phyloP scores from a whole-genome alignment of 2,329 filamentous ascomycete genomes.

The Hypocrella siamensis region DNA sequence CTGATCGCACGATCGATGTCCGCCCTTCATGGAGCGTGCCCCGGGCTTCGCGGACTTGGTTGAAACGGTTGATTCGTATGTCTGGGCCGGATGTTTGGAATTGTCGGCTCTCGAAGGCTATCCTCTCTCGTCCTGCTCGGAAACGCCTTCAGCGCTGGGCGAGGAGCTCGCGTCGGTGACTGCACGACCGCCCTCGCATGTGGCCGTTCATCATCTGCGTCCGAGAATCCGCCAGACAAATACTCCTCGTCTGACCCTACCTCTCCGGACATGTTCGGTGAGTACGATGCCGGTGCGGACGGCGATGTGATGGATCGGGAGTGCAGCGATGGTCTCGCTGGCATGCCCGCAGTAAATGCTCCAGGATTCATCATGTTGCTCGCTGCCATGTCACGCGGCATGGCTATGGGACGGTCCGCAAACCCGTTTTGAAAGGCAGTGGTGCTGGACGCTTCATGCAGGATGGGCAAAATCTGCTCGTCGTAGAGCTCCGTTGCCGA shows the following conservation, averaged over 20 bases:
- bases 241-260: slow-evolving; percentile 65
- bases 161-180: slow-evolving; percentile 38
- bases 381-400: slow-evolving; percentile 42
- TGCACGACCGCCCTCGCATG: slow-evolving; percentile 44
- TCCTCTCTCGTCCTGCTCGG: slow-evolving; percentile 18
- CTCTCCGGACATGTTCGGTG: slow-evolving; percentile 37
- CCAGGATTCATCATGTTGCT: slow-evolving; percentile 46
- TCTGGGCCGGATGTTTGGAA: slow-evolving; percentile 25
- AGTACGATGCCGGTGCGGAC: slow-evolving; percentile 38
- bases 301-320: slow-evolving; percentile 76
- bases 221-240: slow-evolving; percentile 60
- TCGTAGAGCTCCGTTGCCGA: slow-evolving; percentile 76
- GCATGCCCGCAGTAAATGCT: slow-evolving; percentile 32
- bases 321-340: slow-evolving; percentile 53
- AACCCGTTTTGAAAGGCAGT: slow-evolving; percentile 82
- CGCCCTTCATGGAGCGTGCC: slow-evolving; percentile 16
- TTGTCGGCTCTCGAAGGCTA: slow-evolving; percentile 16
- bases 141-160: slow-evolving; percentile 21
- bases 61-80: slow-evolving; percentile 18
- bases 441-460: slow-evolving; percentile 71
- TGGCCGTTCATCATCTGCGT: slow-evolving; percentile 48
- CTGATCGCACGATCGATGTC: too few relatives aligned
- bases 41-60: slow-evolving; percentile 16
- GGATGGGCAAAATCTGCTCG: slow-evolving; percentile 78
- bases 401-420: slow-evolving; percentile 50